Percentiles rank a stretch among this genome's conserved stretches.
phyloP scores from a whole-genome alignment of 1,284 basidiomycete genomes.

The Golubevia sp. region DNA sequence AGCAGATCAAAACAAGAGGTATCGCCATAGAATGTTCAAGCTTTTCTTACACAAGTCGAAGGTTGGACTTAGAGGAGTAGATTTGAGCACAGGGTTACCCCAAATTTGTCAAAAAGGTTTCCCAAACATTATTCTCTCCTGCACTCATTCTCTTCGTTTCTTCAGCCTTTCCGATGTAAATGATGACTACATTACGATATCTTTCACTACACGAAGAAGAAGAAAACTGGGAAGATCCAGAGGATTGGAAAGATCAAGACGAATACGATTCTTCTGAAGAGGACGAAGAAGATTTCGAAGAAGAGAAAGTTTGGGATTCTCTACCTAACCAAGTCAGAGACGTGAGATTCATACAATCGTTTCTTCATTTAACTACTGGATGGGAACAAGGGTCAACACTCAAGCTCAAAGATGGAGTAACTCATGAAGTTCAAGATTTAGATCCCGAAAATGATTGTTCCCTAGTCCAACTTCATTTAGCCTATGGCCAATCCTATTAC shows the following conservation, averaged over 20 bases:
- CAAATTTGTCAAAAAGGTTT: neutral
- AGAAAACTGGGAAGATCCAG: neutral
- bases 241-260: neutral
- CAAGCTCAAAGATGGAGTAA: neutral
- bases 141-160: neutral
- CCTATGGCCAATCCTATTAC: neutral
- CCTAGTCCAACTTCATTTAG: neutral
- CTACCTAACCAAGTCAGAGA: neutral
- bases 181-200: neutral
- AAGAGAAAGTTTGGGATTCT: neutral
- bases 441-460: neutral
- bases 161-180: neutral
- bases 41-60: neutral
- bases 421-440: neutral
- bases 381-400: neutral
- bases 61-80: neutral
- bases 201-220: too few species aligned
- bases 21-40: neutral
- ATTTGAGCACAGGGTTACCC: neutral
- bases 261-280: neutral
- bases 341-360: neutral
- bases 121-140: neutral
- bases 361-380: neutral
- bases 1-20: neutral
- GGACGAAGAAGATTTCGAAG: neutral